Evolutionary conservation across 805 yeast species (phyloP).

Genomic region (Starmerella ratchasimensis): DNA sequence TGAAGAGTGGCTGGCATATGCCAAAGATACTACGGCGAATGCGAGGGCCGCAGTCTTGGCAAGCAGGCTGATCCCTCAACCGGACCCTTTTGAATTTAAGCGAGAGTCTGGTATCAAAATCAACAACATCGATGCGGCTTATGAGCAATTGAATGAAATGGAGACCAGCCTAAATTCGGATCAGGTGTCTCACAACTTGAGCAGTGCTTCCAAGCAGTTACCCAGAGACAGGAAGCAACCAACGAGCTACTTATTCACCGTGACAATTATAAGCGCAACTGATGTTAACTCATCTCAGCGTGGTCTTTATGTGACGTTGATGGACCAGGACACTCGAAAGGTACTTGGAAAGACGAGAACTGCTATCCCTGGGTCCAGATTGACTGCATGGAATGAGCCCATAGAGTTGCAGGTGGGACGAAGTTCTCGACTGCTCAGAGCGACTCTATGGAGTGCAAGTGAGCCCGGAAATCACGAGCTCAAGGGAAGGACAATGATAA

Average conservation of each 20-base stretch:
- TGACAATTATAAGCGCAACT: constrained; percentile 51
- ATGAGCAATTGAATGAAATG: constrained; percentile 18
- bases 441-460: constrained; percentile 52
- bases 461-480: constrained; percentile 42
- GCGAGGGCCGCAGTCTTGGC: constrained; percentile 19
- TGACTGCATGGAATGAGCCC: constrained; percentile 81
- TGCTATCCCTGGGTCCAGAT: constrained; percentile 37
- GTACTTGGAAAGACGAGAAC: constrained; percentile 60
- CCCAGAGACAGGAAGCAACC: neutral
- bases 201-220: neutral
- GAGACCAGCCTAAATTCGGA: constrained; percentile 45
- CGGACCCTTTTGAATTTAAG: constrained; percentile 44
- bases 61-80: constrained; percentile 2
- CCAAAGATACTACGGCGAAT: constrained; percentile 26
- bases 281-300: constrained; percentile 27
- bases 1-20: constrained; percentile 28
- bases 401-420: constrained; percentile 41
- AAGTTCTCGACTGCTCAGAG: constrained; percentile 36
- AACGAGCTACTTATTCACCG: constrained; percentile 36
- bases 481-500: constrained; percentile 50
- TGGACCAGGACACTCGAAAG: constrained; percentile 40
- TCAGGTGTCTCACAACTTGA: constrained; percentile 24
- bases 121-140: constrained; percentile 40
- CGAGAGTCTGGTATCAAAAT: constrained; percentile 59
- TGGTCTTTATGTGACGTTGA: constrained; percentile 49